Conservation (phyloP, 2,329 filamentous ascomycete genomes). For the Colletotrichum echinochloae region DNA sequence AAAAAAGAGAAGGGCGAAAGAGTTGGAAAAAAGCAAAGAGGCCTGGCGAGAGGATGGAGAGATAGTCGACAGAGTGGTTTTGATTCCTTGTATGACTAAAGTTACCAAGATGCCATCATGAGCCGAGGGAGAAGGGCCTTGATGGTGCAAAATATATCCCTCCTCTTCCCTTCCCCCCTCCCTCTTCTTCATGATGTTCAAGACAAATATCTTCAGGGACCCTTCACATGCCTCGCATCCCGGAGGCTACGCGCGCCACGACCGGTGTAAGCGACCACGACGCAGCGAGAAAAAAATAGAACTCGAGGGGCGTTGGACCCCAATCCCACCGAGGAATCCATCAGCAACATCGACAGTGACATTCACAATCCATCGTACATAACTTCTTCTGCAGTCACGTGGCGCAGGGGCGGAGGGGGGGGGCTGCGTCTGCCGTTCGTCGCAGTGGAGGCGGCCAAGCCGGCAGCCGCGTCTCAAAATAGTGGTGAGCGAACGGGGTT, state of each 20-base stretch:
- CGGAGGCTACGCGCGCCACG: not conserved
- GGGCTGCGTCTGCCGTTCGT: not conserved
- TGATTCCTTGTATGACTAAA: constrained; percentile 1
- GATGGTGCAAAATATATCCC: constrained; percentile 25
- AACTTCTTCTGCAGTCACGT: constrained; percentile 13
- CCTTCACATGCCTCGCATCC: constrained; percentile 18
- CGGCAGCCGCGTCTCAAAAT: constrained; percentile 25
- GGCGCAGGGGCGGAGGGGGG: not conserved
- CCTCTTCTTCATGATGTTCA: constrained; percentile 14
- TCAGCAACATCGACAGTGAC: constrained; percentile 1
- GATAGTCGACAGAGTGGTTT: constrained; percentile 1
- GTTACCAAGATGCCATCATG: constrained; percentile 22
- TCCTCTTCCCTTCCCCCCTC: not conserved
- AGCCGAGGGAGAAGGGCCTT: constrained; percentile 12
- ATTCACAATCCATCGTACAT: not conserved
- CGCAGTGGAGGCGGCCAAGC: constrained; percentile 27
- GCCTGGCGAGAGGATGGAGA: not conserved
- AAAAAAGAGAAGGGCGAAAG: constrained; percentile 3
- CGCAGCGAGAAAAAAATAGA: constrained; percentile 32
- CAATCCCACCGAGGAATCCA: not conserved
- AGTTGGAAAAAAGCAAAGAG: constrained; percentile 9
- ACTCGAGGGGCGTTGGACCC: constrained; percentile 1
- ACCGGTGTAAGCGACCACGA: not conserved
- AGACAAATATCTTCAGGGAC: constrained; percentile 6
- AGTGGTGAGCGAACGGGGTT: constrained; percentile 21